These are phyloP conservation scores for Pelagophyceae sp. DNA, from an alignment of 352 stramenopile species.

Conservation along the genomic window DNA sequence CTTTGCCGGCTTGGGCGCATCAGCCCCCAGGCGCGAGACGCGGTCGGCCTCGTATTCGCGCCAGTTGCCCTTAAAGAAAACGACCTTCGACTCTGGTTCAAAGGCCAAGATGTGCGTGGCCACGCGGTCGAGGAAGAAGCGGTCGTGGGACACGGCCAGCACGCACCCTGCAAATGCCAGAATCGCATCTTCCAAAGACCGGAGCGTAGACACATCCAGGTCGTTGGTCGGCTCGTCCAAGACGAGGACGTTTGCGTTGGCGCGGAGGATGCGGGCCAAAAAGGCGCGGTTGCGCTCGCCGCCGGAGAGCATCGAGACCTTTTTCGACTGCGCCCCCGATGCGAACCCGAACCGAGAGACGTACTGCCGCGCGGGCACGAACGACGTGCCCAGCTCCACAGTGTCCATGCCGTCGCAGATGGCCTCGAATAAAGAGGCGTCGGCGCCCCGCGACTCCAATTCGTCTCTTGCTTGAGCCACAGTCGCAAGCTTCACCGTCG, in stretches of 20 bases:
- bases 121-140: conserved; percentile 95
- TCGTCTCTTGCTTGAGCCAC: conserved; percentile 62
- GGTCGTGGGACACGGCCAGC: conserved; percentile 93
- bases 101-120: conserved; percentile 89
- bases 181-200: conserved; percentile 74
- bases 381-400: conserved; percentile 52
- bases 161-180: conserved; percentile 88
- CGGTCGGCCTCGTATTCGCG: conserved; percentile 60
- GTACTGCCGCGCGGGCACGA: conserved; percentile 57
- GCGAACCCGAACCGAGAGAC: conserved; percentile 67
- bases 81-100: conserved; percentile 54
- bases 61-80: conserved; percentile 64
- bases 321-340: conserved; percentile 55
- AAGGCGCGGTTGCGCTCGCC: conserved; percentile 56
- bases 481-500: conserved; percentile 56
- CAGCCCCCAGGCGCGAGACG: conserved; percentile 48
- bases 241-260: conserved; percentile 59
- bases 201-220: conserved; percentile 66
- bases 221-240: conserved; percentile 71
- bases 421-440: conserved; percentile 65
- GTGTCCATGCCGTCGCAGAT: conserved; percentile 56
- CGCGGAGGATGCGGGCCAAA: conserved; percentile 60
- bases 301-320: conserved; percentile 53
- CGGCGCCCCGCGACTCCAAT: conserved; percentile 38
- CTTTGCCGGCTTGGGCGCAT: conserved; percentile 51